Conservation (phyloP, 2,329 filamentous ascomycete genomes). For the Talaromyces albobiverticillius region DNA sequence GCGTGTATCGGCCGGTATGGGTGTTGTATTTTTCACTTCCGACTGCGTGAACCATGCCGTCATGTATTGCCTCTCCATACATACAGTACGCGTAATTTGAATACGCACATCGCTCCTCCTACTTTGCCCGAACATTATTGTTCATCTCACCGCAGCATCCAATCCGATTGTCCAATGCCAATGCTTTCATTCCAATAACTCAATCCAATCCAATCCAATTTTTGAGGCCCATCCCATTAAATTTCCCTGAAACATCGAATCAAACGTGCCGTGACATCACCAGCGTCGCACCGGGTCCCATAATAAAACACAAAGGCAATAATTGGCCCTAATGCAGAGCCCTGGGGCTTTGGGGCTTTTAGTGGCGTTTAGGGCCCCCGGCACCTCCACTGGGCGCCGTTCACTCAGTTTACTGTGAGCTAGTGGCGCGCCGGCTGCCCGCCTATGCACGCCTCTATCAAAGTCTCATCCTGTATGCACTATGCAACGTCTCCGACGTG, state of each 20-base stretch:
- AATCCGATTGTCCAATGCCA: too few relatives aligned
- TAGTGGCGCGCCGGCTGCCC: too few relatives aligned
- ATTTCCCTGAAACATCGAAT: neutral
- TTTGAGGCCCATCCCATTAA: neutral
- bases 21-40: neutral
- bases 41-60: slow-evolving; percentile 14
- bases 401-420: too few relatives aligned
- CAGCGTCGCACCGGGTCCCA: neutral
- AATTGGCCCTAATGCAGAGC: neutral
- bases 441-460: too few relatives aligned
- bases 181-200: too few relatives aligned
- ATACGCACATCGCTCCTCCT: neutral
- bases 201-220: too few relatives aligned
- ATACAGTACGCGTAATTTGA: neutral
- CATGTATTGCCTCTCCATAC: slow-evolving; percentile 6
- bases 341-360: neutral
- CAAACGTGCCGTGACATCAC: slow-evolving; percentile 12
- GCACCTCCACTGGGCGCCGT: neutral
- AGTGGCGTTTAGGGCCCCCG: neutral
- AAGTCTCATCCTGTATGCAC: too few relatives aligned
- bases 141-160: too few relatives aligned
- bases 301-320: neutral
- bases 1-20: neutral
- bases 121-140: neutral
- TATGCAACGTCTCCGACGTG: too few relatives aligned